A percentile compares a stretch with the other conserved stretches of the same genome.
Evolutionary conservation across 1,284 basidiomycete genomes (phyloP).

Genomic region (Cutaneotrichosporon curvatum): DNA sequence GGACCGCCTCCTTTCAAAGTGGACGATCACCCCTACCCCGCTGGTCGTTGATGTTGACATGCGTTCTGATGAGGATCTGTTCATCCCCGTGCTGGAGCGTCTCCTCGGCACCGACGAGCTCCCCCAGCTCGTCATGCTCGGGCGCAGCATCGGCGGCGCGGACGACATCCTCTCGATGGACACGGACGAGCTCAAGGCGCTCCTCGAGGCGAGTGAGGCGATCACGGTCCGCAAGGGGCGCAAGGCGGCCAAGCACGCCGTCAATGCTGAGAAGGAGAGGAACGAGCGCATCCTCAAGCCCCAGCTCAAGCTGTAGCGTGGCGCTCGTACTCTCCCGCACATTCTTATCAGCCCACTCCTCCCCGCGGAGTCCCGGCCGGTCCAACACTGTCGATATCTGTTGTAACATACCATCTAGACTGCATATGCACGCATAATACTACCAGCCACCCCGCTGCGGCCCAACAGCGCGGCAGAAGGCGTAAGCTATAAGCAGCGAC

Average conservation of each 20-base stretch:
- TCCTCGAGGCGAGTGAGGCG: slow-evolving; percentile 56
- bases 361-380: too few species aligned
- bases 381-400: too few species aligned
- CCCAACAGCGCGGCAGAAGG: too few species aligned
- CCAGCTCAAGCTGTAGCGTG: background rate
- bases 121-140: slow-evolving; percentile 65
- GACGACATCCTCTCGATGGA: slow-evolving; percentile 52
- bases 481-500: too few species aligned
- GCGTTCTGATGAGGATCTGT: slow-evolving; percentile 53
- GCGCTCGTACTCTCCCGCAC: too few species aligned
- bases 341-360: too few species aligned
- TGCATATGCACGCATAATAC: too few species aligned
- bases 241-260: slow-evolving; percentile 37
- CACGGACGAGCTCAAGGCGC: slow-evolving; percentile 51
- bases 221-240: slow-evolving; percentile 46
- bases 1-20: slow-evolving; percentile 55
- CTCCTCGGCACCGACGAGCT: slow-evolving; percentile 54
- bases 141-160: slow-evolving; percentile 55
- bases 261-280: slow-evolving; percentile 3
- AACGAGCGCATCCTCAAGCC: slow-evolving; percentile 7
- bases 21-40: slow-evolving; percentile 61
- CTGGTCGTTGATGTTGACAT: slow-evolving; percentile 68
- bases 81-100: slow-evolving; percentile 51
- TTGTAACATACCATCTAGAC: too few species aligned
- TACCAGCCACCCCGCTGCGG: too few species aligned